Evolutionary conservation across 2,329 filamentous ascomycete species (phyloP), one percentile per base, ranked within the genome.

Genomic region (Exophiala bonariae): DNA sequence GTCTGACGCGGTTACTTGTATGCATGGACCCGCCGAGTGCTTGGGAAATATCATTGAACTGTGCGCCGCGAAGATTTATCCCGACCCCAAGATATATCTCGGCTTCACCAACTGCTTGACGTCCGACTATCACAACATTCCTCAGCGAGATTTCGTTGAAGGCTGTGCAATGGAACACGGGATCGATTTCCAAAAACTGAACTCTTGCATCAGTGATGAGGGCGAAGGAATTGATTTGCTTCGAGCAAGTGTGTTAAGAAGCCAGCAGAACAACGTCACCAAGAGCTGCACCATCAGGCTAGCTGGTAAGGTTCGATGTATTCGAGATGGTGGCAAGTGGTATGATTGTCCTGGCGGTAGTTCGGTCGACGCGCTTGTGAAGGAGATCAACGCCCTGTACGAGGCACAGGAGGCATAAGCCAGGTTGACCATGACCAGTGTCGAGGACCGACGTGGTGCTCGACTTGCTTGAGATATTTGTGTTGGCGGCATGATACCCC

Each of bases 11-110:
- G 85, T 97, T 50, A 76, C 82, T 26, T 99, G 93, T 74, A 92
- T 78, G 71, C 93, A 99, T 66, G 93, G 93, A 6, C 87, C 90
- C 4, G 78, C 78, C 33, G 93, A 99, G 71, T 99, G 88, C 67
- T 81, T 97, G 61, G 93, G 93, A 52, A 90, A 99, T 71, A 95
- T 96, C 65, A 77, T 99, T 67, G 86, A 96, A 66, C 85, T 99
- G 40, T 99, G 93, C 71, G 91, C 91, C 26, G 84, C 85, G 49
- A 77, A 86, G 54, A 78, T 93, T 10, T 72, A 71, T 17, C 72
- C 71, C 50, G 63, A 66, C 41, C 55, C 63, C 2, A 93, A 95
- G 69, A 87, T 85, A 56, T 91, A 86, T 61, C 82, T 99, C 17
- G 92, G 92, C 52, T 99, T 97, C 70, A 85, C 89, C 47, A 93